Percentiles rank a stretch among this genome's conserved stretches.
Evolutionary conservation across 1,284 basidiomycete genomes (phyloP).

Genomic region (Neonothopanus nambi): DNA sequence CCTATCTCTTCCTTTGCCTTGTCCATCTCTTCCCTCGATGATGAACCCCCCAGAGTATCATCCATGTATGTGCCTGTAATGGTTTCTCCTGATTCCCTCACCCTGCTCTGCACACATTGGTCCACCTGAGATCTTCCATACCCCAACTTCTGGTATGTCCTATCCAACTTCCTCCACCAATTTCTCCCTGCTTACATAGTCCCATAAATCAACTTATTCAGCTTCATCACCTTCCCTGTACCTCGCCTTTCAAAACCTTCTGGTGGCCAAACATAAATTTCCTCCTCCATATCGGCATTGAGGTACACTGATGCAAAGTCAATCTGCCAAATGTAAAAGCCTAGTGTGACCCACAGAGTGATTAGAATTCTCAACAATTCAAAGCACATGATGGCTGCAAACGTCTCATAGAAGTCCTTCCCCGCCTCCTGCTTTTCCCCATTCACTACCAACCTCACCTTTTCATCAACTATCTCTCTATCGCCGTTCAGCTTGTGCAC

Average conservation of each 20-base stretch:
- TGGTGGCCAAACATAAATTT: slow-evolving; percentile 31
- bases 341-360: background rate
- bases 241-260: slow-evolving; percentile 21
- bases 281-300: slow-evolving; percentile 24
- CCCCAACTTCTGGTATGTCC: no score
- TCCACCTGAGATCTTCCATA: no score
- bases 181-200: slow-evolving; percentile 29
- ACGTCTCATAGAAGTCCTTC: background rate
- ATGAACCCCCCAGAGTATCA: slow-evolving; percentile 14
- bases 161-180: slow-evolving; percentile 28
- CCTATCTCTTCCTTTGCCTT: slow-evolving; percentile 16
- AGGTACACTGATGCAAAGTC: no score
- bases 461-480: background rate
- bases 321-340: slow-evolving; percentile 21
- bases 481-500: no score
- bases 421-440: background rate
- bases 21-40: slow-evolving; percentile 3
- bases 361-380: background rate
- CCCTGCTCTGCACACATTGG: no score
- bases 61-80: no score
- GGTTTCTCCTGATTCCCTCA: no score
- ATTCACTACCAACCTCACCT: background rate
- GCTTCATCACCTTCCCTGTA: slow-evolving; percentile 18
- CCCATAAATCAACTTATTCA: slow-evolving; percentile 34
- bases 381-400: background rate